A percentile compares a stretch with the other conserved stretches of the same genome.
Evolutionary conservation across 805 yeast genomes (phyloP).

Genomic region (Candida palmyrensis): DNA sequence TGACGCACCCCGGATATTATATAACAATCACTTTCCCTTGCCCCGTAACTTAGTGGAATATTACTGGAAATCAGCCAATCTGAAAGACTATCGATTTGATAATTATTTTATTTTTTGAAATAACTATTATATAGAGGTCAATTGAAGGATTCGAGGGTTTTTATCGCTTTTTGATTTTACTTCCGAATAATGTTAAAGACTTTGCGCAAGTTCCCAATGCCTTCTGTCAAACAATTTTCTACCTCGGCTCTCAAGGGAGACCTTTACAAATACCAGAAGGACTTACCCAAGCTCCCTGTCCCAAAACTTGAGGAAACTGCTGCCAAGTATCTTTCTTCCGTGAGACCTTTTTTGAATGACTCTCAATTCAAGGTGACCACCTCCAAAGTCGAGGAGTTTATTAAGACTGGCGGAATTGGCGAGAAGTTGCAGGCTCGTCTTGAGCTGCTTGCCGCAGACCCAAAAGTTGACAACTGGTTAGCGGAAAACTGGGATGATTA

Average conservation of each 20-base stretch:
- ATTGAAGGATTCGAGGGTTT: too few relatives aligned
- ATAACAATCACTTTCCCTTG: too few relatives aligned
- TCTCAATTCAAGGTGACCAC: conserved; percentile 49
- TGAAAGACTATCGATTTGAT: too few relatives aligned
- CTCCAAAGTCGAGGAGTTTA: conserved; percentile 59
- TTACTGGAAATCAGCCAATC: too few relatives aligned
- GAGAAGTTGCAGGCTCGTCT: conserved; percentile 66
- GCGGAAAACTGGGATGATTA: conserved; percentile 90
- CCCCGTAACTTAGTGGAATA: too few relatives aligned
- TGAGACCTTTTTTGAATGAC: conserved; percentile 59
- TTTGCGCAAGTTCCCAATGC: conserved; percentile 4
- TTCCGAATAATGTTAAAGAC: too few relatives aligned
- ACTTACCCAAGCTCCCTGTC: conserved; percentile 82
- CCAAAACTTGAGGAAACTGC: conserved; percentile 75
- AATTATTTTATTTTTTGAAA: too few relatives aligned
- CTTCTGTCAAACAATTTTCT: conserved; percentile 16
- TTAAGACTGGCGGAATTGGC: conserved; percentile 57
- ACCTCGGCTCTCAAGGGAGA: conserved; percentile 48
- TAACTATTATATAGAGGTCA: too few relatives aligned
- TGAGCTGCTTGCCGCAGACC: conserved; percentile 47
- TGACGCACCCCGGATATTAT: too few relatives aligned
- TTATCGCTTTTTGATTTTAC: too few relatives aligned
- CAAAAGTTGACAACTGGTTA: conserved; percentile 76
- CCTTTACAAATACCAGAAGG: conserved; percentile 65
- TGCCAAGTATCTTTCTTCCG: conserved; percentile 60